These are phyloP conservation scores for Closterium sp. DNA, from an alignment of 139 green algal species.

Conservation along the genomic window DNA sequence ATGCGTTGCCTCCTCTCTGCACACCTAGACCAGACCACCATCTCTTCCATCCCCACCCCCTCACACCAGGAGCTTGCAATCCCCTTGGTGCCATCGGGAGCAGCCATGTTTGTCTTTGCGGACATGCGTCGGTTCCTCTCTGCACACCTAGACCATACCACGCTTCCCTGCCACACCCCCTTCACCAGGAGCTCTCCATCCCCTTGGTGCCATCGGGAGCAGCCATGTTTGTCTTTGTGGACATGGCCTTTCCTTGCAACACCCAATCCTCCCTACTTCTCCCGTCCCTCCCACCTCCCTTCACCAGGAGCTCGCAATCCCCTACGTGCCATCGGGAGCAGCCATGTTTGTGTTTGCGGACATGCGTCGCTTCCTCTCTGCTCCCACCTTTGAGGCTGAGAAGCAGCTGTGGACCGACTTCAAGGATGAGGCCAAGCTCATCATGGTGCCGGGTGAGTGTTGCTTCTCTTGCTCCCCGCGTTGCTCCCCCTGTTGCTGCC, in stretches of 20 bases:
- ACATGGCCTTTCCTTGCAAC: too few species aligned
- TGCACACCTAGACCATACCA: background rate
- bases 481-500: too few species aligned
- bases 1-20: background rate
- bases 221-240: too few species aligned
- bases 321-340: background rate
- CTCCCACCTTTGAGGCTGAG: background rate
- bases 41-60: too few species aligned
- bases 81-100: too few species aligned
- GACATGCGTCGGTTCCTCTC: background rate
- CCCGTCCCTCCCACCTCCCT: too few species aligned
- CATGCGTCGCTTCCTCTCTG: background rate
- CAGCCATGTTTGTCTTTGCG: background rate
- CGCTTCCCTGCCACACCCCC: too few species aligned
- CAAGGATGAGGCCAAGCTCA: background rate
- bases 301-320: background rate
- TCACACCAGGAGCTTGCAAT: too few species aligned
- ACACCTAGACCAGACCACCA: too few species aligned
- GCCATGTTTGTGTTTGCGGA: slow-evolving; percentile 7
- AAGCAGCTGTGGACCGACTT: background rate
- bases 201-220: too few species aligned
- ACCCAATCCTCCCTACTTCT: too few species aligned
- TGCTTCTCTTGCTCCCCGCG: background rate
- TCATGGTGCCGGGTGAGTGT: background rate
- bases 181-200: too few species aligned